Evolutionary conservation across 2,329 filamentous ascomycete species (phyloP).

Genomic region (Nemania abortiva): DNA sequence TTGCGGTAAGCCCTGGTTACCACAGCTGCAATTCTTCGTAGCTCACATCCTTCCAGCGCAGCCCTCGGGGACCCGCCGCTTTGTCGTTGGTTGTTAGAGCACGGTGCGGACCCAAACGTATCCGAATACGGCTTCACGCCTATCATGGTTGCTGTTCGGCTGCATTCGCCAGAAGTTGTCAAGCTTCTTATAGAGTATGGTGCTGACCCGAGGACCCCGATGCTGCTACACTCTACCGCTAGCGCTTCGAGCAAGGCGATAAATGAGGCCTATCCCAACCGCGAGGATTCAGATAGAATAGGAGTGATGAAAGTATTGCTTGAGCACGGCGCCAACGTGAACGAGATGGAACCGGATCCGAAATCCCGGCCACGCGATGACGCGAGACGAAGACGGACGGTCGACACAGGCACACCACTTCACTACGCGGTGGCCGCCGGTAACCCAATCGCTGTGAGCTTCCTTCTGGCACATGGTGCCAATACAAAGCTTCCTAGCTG

Average conservation of each 20-base stretch:
- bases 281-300: constrained; percentile 42
- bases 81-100: constrained; percentile 42
- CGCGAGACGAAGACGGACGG: constrained; percentile 40
- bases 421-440: constrained; percentile 44
- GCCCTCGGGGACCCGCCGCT: constrained; percentile 40
- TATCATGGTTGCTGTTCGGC: constrained; percentile 44
- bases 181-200: constrained; percentile 40
- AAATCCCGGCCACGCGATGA: constrained; percentile 43
- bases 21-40: constrained; percentile 5
- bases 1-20: constrained; percentile 36
- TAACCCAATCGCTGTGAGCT: constrained; percentile 42
- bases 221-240: constrained; percentile 43
- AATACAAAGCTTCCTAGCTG: constrained; percentile 43
- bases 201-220: constrained; percentile 42
- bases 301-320: constrained; percentile 41
- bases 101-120: constrained; percentile 43
- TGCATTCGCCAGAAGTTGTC: constrained; percentile 43
- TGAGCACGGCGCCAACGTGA: constrained; percentile 42
- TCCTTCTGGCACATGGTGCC: constrained; percentile 42
- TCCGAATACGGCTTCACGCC: constrained; percentile 44
- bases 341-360: constrained; percentile 46
- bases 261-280: constrained; percentile 37
- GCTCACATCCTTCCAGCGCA: constrained; percentile 37
- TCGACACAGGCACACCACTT: constrained; percentile 43
- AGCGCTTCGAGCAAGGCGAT: constrained; percentile 39